A percentile compares a stretch with the other conserved stretches of the same genome.
phyloP scores from a whole-genome alignment of 768 basidiomycete species.

The Suillus decipiens region DNA sequence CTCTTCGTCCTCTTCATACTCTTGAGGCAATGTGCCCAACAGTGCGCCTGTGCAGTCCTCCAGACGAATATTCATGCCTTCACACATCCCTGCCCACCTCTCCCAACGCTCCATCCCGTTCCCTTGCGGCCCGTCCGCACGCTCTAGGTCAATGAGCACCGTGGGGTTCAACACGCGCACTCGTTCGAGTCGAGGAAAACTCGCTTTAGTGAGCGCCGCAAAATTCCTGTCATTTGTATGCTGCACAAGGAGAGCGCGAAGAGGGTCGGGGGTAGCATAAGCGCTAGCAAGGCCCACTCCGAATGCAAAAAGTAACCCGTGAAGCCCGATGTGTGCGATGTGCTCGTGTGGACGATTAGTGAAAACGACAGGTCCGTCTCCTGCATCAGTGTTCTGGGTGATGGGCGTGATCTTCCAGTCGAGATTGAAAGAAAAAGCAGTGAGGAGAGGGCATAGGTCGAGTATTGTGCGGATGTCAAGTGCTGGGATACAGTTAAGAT shows the following conservation, averaged over 20 bases:
- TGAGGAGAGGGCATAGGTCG: constrained; percentile 62
- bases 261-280: constrained; percentile 42
- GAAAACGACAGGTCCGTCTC: constrained; percentile 38
- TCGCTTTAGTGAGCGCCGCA: constrained; percentile 45
- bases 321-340: constrained; percentile 64
- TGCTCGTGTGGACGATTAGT: constrained; percentile 55
- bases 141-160: constrained; percentile 59
- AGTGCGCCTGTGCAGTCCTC: constrained; percentile 76
- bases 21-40: constrained; percentile 46
- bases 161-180: constrained; percentile 59
- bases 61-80: constrained; percentile 51
- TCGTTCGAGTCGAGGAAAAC: constrained; percentile 62
- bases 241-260: constrained; percentile 46
- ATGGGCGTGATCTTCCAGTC: constrained; percentile 61
- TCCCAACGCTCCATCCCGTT: constrained; percentile 57
- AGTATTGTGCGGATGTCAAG: constrained; percentile 62
- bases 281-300: constrained; percentile 57
- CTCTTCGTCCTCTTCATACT: constrained; percentile 34
- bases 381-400: constrained; percentile 18
- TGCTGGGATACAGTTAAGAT: constrained; percentile 57
- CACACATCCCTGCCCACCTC: constrained; percentile 64
- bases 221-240: constrained; percentile 71
- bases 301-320: constrained; percentile 70
- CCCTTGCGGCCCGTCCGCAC: constrained; percentile 49
- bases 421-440: constrained; percentile 69